These are phyloP conservation scores for Peronospora farinosa DNA, from an alignment of 352 stramenopile species.

Conservation along the genomic window DNA sequence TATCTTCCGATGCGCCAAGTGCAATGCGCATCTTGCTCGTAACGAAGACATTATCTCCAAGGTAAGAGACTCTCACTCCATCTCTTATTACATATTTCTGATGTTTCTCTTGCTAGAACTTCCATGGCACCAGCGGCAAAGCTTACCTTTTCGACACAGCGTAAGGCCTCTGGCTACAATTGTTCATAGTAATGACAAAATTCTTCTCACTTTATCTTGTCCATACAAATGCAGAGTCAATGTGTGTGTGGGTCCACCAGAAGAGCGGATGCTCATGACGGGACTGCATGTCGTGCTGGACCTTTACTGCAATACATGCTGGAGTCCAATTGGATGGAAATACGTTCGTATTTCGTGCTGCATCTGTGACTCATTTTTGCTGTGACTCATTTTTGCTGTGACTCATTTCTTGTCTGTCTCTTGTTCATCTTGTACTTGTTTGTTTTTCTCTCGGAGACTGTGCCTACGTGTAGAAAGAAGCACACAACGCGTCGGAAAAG, in stretches of 20 bases:
- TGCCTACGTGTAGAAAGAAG: constrained; percentile 59
- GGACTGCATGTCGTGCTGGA: constrained; percentile 91
- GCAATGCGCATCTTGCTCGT: constrained; percentile 86
- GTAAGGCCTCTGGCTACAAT: constrained; percentile 23
- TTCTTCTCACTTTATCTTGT: constrained; percentile 1
- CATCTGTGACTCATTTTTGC: not conserved
- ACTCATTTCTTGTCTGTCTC: not conserved
- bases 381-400: constrained; percentile 4
- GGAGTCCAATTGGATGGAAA: constrained; percentile 90
- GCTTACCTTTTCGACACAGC: constrained; percentile 90
- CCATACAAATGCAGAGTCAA: constrained; percentile 57
- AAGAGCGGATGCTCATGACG: constrained; percentile 91
- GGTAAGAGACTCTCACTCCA: constrained; percentile 27
- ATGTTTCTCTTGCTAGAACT: constrained; percentile 37
- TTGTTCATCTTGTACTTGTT: constrained; percentile 1
- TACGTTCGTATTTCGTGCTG: constrained; percentile 50
- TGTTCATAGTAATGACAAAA: not conserved
- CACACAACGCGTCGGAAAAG: constrained; percentile 90
- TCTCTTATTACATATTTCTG: constrained; percentile 2
- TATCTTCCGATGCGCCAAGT: constrained; percentile 89
- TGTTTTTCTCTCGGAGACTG: not conserved
- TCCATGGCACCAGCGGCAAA: constrained; percentile 78
- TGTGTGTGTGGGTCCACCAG: constrained; percentile 75
- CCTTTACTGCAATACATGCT: constrained; percentile 91
- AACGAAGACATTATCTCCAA: constrained; percentile 94